Conservation (phyloP, 2,329 filamentous ascomycete genomes). For the Pseudogymnoascus destructans region DNA sequence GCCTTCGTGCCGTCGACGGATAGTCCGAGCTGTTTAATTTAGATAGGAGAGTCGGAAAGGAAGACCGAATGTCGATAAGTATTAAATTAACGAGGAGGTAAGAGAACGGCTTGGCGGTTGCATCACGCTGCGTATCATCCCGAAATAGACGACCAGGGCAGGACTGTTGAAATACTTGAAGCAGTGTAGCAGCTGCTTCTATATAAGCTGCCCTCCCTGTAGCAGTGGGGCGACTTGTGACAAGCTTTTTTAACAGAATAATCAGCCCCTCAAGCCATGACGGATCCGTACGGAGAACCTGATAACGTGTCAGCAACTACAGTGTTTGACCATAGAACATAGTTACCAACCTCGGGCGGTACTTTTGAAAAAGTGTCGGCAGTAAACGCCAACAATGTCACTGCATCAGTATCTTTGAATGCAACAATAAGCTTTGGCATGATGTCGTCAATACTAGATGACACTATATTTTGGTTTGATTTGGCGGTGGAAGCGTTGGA, state of each 20-base stretch:
- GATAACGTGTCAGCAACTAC: neutral
- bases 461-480: constrained; percentile 25
- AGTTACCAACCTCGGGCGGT: constrained; percentile 32
- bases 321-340: neutral
- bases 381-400: constrained; percentile 46
- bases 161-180: constrained; percentile 39
- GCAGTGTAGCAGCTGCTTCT: constrained; percentile 42
- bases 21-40: constrained; percentile 45
- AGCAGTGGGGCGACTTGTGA: constrained; percentile 41
- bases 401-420: constrained; percentile 46
- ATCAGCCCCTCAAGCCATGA: constrained; percentile 40
- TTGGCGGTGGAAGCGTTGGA: constrained; percentile 32
- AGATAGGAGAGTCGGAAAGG: constrained; percentile 45
- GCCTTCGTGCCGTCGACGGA: constrained; percentile 34
- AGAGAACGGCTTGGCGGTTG: constrained; percentile 39
- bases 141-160: constrained; percentile 40
- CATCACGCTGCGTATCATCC: constrained; percentile 22
- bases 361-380: constrained; percentile 38
- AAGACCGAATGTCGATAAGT: constrained; percentile 51
- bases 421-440: constrained; percentile 37
- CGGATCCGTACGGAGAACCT: constrained; percentile 38
- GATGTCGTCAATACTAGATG: constrained; percentile 33
- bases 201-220: constrained; percentile 46
- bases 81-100: constrained; percentile 53
- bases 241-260: constrained; percentile 38